These are phyloP conservation scores for Phytophthora rubi DNA, from an alignment of 352 stramenopile species.

Conservation along the genomic window DNA sequence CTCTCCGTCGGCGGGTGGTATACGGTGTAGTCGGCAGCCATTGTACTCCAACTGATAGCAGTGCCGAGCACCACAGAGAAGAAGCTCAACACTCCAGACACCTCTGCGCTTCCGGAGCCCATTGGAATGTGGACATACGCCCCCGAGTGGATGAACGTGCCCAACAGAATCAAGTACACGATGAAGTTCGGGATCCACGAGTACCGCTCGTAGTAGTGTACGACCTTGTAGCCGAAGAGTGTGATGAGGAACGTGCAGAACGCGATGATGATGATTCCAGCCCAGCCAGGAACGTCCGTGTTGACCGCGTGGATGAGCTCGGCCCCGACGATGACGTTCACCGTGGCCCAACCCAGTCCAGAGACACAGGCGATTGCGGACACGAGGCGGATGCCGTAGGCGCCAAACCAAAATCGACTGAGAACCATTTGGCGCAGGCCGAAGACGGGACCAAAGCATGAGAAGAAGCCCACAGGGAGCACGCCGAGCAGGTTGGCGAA, in stretches of 20 bases:
- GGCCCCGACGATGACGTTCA: constrained; percentile 54
- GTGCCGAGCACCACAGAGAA: constrained; percentile 43
- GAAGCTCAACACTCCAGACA: constrained; percentile 46
- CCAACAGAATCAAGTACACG: constrained; percentile 48
- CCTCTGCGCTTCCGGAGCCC: constrained; percentile 40
- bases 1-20: constrained; percentile 47
- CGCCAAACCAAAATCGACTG: constrained; percentile 30
- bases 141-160: constrained; percentile 42
- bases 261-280: constrained; percentile 51
- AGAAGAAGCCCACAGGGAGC: constrained; percentile 23
- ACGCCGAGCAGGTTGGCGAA: constrained; percentile 31
- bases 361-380: constrained; percentile 33
- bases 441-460: constrained; percentile 26
- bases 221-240: constrained; percentile 54
- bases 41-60: constrained; percentile 43
- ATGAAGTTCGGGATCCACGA: constrained; percentile 53
- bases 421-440: constrained; percentile 33
- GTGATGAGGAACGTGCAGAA: constrained; percentile 49
- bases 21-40: constrained; percentile 50
- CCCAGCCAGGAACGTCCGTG: constrained; percentile 43
- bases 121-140: constrained; percentile 53
- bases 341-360: constrained; percentile 45
- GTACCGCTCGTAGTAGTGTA: constrained; percentile 56
- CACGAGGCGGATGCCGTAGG: constrained; percentile 27
- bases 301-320: constrained; percentile 50